Evolutionary conservation across 179 eudicot species (phyloP), one percentile per base, ranked within the genome.

Genomic region (Vitellaria paradoxa): DNA sequence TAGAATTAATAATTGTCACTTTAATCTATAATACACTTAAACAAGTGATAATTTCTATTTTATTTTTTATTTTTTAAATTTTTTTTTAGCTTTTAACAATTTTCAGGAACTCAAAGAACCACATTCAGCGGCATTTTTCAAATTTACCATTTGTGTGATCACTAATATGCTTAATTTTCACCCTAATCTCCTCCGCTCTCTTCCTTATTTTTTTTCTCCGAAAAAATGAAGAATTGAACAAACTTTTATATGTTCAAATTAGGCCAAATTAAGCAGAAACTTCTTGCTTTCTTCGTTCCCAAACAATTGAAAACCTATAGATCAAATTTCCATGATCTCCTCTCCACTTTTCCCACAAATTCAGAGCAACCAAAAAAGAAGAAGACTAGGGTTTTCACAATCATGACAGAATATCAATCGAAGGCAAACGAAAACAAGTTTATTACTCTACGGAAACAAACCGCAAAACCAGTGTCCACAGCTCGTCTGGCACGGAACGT

Each of bases 381-480:
- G 66, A 57, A 30, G 18, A 8, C 55, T 45, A 21, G 50, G 68
- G 37, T 30, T 40, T 23, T 61, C 59, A 47, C 37, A 74, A 62
- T 62, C 50, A 17, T 42, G 57, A 72, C 18, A n/a, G 26, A 18
- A 59, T 10, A 59, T 73, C 52, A 30, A 72, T 20, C 17, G 45
- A 11, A 21, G 10, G 68, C 10, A n/a, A 45, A 4, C 6, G 12
- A 20, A 46, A 21, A 73, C 7, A 72, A 45, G 7, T 7, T 6
- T 30, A 30, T 30, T 30, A 30, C 37, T 30, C 9, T 14, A 74
- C 6, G 14, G 21, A 11, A 61, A 61, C 68, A 10, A 15, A 63
- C 68, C 68, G 49, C 78, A 76, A 23, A 65, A 76, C 78, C 78
- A 76, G 63, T 76, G 78, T 18, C 78, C 78, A 65, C 78, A 76